Evolutionary conservation across 1,139 yeast genomes (phyloP).

Genomic region (Protomyces pachydermus): DNA sequence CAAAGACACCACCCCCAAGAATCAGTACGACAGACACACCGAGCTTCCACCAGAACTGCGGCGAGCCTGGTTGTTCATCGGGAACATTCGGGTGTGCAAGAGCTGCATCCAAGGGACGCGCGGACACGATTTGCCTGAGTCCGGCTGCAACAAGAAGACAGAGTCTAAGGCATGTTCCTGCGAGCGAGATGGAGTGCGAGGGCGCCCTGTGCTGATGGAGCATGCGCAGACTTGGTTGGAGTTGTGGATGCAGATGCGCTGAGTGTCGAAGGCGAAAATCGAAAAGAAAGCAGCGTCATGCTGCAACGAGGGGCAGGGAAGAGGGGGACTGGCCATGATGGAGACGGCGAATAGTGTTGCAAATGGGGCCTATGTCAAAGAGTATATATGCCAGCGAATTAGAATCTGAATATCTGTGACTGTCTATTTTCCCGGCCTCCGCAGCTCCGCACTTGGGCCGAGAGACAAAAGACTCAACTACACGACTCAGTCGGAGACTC

Average conservation of each 20-base stretch:
- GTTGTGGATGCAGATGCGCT: not conserved
- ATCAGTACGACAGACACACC: constrained; percentile 64
- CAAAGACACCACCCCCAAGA: constrained; percentile 88
- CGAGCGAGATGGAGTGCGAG: not conserved
- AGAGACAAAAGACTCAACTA: no score
- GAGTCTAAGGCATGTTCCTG: not conserved
- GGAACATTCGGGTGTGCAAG: not conserved
- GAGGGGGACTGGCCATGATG: no score
- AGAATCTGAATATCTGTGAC: no score
- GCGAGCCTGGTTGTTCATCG: constrained; percentile 19
- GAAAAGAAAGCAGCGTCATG: no score
- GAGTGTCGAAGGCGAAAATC: no score
- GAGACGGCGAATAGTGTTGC: no score
- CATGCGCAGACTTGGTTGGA: not conserved
- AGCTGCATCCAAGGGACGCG: not conserved
- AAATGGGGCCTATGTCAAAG: no score
- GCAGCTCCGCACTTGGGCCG: no score
- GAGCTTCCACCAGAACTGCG: constrained; percentile 50
- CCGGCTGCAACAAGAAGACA: not conserved
- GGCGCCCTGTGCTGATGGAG: not conserved
- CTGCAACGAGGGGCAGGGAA: no score
- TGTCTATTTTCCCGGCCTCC: no score
- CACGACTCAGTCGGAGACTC: no score
- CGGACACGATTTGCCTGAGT: not conserved
- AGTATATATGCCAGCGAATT: no score